Evolutionary conservation across 306 rosid genomes (phyloP).

Genomic region (Ziziphus jujuba): DNA sequence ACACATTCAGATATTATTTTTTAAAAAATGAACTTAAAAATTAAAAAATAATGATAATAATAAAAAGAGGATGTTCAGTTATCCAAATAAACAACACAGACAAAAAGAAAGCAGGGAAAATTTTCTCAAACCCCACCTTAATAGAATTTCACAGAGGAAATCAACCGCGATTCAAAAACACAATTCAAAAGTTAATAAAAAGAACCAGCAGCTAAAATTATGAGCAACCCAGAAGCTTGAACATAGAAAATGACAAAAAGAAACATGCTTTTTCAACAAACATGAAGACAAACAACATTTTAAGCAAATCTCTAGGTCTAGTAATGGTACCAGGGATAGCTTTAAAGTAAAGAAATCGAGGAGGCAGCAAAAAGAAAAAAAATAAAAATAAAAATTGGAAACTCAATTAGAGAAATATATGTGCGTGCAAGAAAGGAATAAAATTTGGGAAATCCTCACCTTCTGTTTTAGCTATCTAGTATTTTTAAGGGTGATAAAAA

Average conservation of each 20-base stretch:
- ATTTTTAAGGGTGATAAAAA: not conserved
- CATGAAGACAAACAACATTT: not conserved
- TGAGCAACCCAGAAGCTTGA: conserved; percentile 14
- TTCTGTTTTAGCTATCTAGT: not conserved
- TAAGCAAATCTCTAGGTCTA: conserved; percentile 28
- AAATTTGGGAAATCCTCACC: conserved; percentile 1
- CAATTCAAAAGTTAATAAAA: conserved; percentile 2
- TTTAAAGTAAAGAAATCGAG: conserved; percentile 13
- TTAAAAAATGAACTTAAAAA: no score
- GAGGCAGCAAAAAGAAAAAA: not conserved
- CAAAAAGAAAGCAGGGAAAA: not conserved
- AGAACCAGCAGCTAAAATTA: conserved; percentile 11
- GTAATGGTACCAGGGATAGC: conserved; percentile 16
- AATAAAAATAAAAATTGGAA: no score
- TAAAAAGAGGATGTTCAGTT: no score
- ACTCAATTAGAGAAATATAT: not conserved
- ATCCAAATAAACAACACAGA: no score
- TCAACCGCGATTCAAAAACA: conserved; percentile 20
- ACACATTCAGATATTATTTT: not conserved
- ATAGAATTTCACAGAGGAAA: conserved; percentile 16
- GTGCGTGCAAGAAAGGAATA: not conserved
- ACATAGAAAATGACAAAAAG: not conserved
- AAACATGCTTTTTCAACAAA: not conserved
- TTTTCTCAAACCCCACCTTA: not conserved
- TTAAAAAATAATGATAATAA: no score